Percentiles rank a stretch among this genome's conserved stretches.
Conservation (phyloP, 176 grass and related monocot species). For the Cenchrus fungigraminus region DNA sequence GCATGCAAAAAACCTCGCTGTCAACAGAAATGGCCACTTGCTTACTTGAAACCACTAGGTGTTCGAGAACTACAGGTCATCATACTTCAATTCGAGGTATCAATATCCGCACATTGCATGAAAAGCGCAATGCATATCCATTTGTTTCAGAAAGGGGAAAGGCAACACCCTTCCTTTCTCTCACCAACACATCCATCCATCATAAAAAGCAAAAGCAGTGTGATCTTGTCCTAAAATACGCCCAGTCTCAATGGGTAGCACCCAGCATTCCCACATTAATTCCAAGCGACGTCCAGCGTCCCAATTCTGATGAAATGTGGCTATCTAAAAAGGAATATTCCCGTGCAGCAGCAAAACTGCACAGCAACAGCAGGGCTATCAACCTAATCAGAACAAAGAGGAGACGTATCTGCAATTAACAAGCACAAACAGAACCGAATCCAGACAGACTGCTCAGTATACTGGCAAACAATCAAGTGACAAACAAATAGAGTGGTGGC, state of each 20-base stretch:
- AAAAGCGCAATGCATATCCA: neutral
- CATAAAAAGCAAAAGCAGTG: neutral
- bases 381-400: neutral
- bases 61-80: too few relatives aligned
- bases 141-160: neutral
- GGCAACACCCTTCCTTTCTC: neutral
- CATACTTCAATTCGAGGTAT: too few relatives aligned
- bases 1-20: neutral
- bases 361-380: neutral
- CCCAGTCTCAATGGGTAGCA: neutral
- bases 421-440: neutral
- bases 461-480: neutral
- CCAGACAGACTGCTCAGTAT: neutral
- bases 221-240: conserved; percentile 3
- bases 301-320: neutral
- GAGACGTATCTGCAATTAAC: neutral
- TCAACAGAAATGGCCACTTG: neutral
- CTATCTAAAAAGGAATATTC: too few relatives aligned
- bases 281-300: neutral
- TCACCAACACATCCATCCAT: neutral
- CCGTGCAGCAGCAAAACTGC: neutral
- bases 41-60: too few relatives aligned
- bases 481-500: neutral
- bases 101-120: neutral
- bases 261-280: conserved; percentile 1